Base-by-base conservation (phyloP, 805 yeast genomes). In the Yarrowia sp. region DNA sequence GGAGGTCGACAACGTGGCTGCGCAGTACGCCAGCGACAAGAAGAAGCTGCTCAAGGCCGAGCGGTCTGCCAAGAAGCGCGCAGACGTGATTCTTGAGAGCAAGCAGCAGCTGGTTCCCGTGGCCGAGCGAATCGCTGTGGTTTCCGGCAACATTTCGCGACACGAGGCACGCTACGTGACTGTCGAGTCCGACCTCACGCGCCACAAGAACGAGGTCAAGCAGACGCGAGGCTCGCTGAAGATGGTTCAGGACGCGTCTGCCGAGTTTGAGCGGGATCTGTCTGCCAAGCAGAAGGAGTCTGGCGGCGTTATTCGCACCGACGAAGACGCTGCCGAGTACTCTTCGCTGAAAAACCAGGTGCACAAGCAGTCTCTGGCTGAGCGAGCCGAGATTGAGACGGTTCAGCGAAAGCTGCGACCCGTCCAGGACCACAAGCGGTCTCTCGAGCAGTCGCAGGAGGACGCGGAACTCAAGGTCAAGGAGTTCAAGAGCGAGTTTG, bases 311-410 rank as follows among this genome's bases (percentile, higher is more conserved):
- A 51, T 51, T 24, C 31, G 22, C 6, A 19, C 47, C 4, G 47
- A 55, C 10, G 27, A 21, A 14, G 36, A 19, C 41, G 53, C 38
- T 19, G 56, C 9, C 4, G 25, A 46, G 42, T 63, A 63, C 25
- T 49, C 35, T n/a, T n/a, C 55, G 32, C 38, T 62, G 21, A 61
- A 58, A 13, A 51, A 44, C 14, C 42, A 61, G 51, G 65, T 56
- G 16, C 47, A 42, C 12, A 21, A 47, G 10, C 62, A 41, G 7
- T 61, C 66, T 3, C 38, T 65, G 16, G 47, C 36, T 3, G 66
- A 55, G 16, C 66, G 51, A 16, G 64, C 62, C 16, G 63, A 67
- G 47, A n/a, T 67, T 6, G 69, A 65, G 25, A 49, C 53, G n/a
- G 55, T 63, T 9, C 35, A 56, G 29, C 66, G 59, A 10, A 46